Evolutionary conservation across 2,329 filamentous ascomycete species (phyloP).

Genomic region (Botryotinia calthae): DNA sequence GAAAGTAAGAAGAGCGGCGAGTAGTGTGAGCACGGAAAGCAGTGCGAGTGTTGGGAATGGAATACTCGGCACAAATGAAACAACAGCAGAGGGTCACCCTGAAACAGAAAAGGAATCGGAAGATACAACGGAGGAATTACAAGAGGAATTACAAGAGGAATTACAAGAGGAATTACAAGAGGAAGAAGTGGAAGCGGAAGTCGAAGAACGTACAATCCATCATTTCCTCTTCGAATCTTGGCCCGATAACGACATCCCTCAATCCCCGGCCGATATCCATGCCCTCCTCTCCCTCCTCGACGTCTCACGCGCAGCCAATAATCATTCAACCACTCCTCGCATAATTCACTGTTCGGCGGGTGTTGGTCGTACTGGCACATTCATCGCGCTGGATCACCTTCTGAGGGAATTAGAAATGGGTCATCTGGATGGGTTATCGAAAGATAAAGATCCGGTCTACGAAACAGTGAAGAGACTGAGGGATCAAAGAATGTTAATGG

Average conservation of each 20-base stretch:
- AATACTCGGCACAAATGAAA: neutral
- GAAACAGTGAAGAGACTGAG: slow-evolving; percentile 26
- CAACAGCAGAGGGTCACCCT: neutral
- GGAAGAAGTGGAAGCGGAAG: neutral
- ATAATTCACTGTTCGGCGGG: slow-evolving; percentile 93
- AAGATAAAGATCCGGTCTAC: slow-evolving; percentile 25
- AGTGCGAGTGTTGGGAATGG: neutral
- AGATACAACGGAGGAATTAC: neutral
- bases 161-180: neutral
- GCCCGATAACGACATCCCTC: slow-evolving; percentile 28
- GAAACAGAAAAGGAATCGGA: neutral
- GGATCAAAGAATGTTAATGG: slow-evolving; percentile 27
- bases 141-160: slow-evolving; percentile 4
- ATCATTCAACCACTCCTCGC: slow-evolving; percentile 14
- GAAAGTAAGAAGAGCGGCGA: neutral
- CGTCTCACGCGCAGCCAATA: slow-evolving; percentile 17
- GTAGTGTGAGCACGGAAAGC: neutral
- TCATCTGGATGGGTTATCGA: slow-evolving; percentile 18
- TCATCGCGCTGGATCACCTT: slow-evolving; percentile 43
- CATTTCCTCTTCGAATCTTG: slow-evolving; percentile 27
- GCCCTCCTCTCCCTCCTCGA: slow-evolving; percentile 22
- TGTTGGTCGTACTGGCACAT: slow-evolving; percentile 89
- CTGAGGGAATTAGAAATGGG: slow-evolving; percentile 24
- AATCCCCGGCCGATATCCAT: slow-evolving; percentile 22
- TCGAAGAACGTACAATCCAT: slow-evolving; percentile 22